These are phyloP conservation scores for Mycena leptocephala DNA, from an alignment of 768 basidiomycete species.

Conservation along the genomic window DNA sequence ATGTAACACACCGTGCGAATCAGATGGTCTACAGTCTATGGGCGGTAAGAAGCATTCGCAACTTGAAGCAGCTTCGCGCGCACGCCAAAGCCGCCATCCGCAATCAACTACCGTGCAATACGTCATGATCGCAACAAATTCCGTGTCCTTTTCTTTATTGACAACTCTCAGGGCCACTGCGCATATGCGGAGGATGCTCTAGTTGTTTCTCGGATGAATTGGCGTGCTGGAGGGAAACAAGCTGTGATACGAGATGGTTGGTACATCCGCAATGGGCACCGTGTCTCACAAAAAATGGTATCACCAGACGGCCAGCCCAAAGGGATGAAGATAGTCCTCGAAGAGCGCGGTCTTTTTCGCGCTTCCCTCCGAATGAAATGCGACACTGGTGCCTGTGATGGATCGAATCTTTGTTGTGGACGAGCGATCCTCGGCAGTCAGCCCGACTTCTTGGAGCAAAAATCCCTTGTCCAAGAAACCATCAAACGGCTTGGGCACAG, in stretches of 20 bases:
- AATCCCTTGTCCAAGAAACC: background rate
- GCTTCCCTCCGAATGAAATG: slow-evolving; percentile 2
- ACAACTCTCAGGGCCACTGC: slow-evolving; percentile 51
- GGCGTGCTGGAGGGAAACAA: slow-evolving; percentile 7
- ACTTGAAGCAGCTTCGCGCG: no score
- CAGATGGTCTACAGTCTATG: no score
- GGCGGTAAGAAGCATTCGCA: no score
- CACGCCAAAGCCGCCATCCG: no score
- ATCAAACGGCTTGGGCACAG: background rate
- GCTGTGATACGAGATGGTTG: background rate
- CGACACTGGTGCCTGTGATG: background rate
- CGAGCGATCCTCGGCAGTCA: background rate
- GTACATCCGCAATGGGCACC: background rate
- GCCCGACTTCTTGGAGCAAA: background rate
- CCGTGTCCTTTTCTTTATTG: slow-evolving; percentile 46
- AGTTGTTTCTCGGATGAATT: slow-evolving; percentile 45
- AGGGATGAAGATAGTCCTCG: background rate
- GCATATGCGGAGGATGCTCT: slow-evolving; percentile 49
- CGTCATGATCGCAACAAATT: slow-evolving; percentile 22
- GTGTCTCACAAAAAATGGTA: background rate
- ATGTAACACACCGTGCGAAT: no score
- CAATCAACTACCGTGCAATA: no score
- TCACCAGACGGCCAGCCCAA: background rate
- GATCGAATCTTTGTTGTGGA: background rate
- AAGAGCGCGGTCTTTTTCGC: background rate